A percentile compares a stretch with the other conserved stretches of the same genome.
Evolutionary conservation across 176 grass and related monocot genomes (phyloP).

Genomic region (Oryza nivara): DNA sequence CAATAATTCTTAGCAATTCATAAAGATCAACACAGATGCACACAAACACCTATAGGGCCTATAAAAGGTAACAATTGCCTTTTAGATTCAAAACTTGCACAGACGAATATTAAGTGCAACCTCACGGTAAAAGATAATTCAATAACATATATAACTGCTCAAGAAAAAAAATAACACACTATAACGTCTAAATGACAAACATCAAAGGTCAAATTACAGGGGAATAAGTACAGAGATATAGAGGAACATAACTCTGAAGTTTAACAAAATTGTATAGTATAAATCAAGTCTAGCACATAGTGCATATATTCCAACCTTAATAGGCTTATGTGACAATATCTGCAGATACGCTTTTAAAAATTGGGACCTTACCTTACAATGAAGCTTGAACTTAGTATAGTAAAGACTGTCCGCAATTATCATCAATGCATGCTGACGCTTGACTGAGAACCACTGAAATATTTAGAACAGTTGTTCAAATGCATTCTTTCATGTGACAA

Average conservation of each 20-base stretch:
- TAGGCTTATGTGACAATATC: background rate
- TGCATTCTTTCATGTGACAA: background rate
- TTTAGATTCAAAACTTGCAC: background rate
- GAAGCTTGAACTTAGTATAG: conserved; percentile 87
- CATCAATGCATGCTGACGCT: conserved; percentile 91
- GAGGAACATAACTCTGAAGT: background rate
- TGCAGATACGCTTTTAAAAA: background rate
- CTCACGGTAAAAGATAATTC: background rate
- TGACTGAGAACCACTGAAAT: conserved; percentile 98
- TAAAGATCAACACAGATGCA: background rate
- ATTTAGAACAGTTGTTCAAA: conserved; percentile 11
- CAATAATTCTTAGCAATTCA: background rate
- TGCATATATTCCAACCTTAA: background rate
- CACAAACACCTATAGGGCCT: background rate
- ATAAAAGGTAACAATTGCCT: background rate
- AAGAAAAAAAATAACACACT: background rate
- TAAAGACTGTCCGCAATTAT: conserved; percentile 85
- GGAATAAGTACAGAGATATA: background rate
- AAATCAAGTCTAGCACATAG: conserved; percentile 1
- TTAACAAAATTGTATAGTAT: background rate
- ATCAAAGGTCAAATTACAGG: conserved; percentile 2
- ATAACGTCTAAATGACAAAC: conserved; percentile 5
- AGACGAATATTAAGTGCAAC: background rate
- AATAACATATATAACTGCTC: too few relatives aligned
- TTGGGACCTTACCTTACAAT: conserved; percentile 74